phyloP scores from a whole-genome alignment of 495 filamentous ascomycete genomes.

The Tuber microsphaerosporum region DNA sequence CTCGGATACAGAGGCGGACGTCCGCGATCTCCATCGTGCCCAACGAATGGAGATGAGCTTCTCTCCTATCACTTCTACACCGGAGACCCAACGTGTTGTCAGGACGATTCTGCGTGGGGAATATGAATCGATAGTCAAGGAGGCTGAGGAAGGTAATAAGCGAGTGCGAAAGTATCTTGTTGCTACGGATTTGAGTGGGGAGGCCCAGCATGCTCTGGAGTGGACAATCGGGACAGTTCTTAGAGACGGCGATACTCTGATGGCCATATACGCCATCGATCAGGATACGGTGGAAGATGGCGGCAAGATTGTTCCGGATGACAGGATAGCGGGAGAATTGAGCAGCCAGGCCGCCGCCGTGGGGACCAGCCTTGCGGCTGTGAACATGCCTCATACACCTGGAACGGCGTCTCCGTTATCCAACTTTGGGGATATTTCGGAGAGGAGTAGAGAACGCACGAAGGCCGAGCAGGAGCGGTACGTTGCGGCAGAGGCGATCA shows the following conservation, averaged over 20 bases:
- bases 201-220: slow-evolving; percentile 87
- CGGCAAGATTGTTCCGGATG: slow-evolving; percentile 41
- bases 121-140: slow-evolving; percentile 61
- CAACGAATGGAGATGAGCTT: slow-evolving; percentile 73
- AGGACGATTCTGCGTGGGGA: slow-evolving; percentile 85
- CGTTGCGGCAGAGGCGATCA: slow-evolving; percentile 67
- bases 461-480: slow-evolving; percentile 69
- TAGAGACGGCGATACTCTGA: slow-evolving; percentile 84
- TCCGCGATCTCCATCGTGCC: slow-evolving; percentile 74
- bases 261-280: slow-evolving; percentile 83
- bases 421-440: slow-evolving; percentile 28
- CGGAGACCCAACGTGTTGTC: slow-evolving; percentile 67
- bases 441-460: slow-evolving; percentile 43
- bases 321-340: slow-evolving; percentile 28
- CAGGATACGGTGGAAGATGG: slow-evolving; percentile 60
- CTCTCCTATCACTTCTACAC: slow-evolving; percentile 69
- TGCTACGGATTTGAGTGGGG: slow-evolving; percentile 84
- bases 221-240: slow-evolving; percentile 97
- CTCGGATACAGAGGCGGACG: slow-evolving; percentile 78
- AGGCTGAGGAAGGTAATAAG: slow-evolving; percentile 67
- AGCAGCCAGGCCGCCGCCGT: slow-evolving; percentile 26
- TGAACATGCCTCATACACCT: slow-evolving; percentile 19
- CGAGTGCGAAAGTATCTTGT: slow-evolving; percentile 82
- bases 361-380: slow-evolving; percentile 15
- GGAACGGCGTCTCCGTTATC: slow-evolving; percentile 38